phyloP scores from a whole-genome alignment of 208 protist genomes.

The Leishmania arabica region DNA sequence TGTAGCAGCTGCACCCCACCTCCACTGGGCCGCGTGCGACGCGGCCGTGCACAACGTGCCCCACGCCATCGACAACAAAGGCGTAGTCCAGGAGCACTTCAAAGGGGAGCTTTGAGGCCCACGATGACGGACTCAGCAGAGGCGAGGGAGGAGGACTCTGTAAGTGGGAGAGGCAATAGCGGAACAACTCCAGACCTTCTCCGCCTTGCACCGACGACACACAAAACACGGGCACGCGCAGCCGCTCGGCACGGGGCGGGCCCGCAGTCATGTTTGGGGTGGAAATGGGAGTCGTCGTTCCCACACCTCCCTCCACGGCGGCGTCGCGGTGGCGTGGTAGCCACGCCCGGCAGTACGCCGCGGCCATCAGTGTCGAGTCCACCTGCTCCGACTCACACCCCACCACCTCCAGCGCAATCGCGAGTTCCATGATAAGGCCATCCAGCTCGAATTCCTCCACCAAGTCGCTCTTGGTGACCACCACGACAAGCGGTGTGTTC shows the following conservation, averaged over 20 bases:
- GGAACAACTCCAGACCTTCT: slow-evolving; percentile 57
- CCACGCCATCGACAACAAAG: slow-evolving; percentile 85
- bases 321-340: slow-evolving; percentile 34
- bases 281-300: background rate
- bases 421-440: slow-evolving; percentile 85
- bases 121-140: slow-evolving; percentile 21
- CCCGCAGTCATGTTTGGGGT: background rate
- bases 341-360: slow-evolving; percentile 33
- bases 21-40: slow-evolving; percentile 87
- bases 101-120: slow-evolving; percentile 44
- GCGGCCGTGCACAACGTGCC: slow-evolving; percentile 94
- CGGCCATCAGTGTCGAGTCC: slow-evolving; percentile 27
- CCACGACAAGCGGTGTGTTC: slow-evolving; percentile 89
- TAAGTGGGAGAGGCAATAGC: slow-evolving; percentile 44
- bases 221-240: slow-evolving; percentile 63
- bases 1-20: slow-evolving; percentile 78
- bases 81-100: slow-evolving; percentile 84
- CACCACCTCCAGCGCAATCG: slow-evolving; percentile 42
- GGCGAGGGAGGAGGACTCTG: slow-evolving; percentile 26
- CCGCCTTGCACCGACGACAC: slow-evolving; percentile 60
- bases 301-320: slow-evolving; percentile 36
- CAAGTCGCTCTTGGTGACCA: slow-evolving; percentile 96
- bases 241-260: slow-evolving; percentile 37
- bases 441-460: slow-evolving; percentile 93
- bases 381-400: slow-evolving; percentile 51